Evolutionary conservation across 2,329 filamentous ascomycete genomes (phyloP), one percentile per base, ranked within the genome.

Genomic region (Talaromyces sp.): DNA sequence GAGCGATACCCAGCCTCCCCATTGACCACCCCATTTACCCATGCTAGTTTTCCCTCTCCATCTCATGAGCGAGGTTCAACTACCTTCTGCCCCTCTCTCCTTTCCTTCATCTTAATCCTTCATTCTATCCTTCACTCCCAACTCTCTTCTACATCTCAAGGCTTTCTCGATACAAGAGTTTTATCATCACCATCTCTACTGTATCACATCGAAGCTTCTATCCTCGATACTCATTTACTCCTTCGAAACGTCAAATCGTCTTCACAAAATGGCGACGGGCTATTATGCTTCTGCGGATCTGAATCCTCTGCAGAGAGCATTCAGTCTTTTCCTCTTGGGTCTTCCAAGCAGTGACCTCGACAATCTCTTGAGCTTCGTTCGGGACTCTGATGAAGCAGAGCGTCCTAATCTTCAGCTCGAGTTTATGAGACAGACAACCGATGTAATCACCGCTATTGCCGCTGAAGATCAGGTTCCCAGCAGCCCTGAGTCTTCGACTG

Each of bases 321-420:
- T 74, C 66, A 71, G 70, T 63, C 64, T 69, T 49, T 70, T 73
- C 49, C 67, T 74, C 65, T 61, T 71, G 53, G 71, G 65, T 56
- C 69, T 74, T 60, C 70, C 72, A n/a, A 67, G 70, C 11, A 61
- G 69, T 8, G 69, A 73, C 56, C 63, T 74, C 31, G 62, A 70
- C 29, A 67, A 69, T 45, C 63, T 73, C 19, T 56, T 71, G 19
- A 61, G 62, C 63, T 70, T 69, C 53, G 19, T 72, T 29, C 67
- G 56, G 8, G 29, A 43, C 17, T 43, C 17, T 56, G 58, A 54
- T 27, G 45, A 38, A 31, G 34, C 68, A n/a, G 17, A 19, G n/a
- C 67, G 69, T 47, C 38, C 47, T 29, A 68, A 43, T 38, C 40
- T 56, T 49, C 62, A 65, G 11, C 61, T 58, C 38, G 64, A 66